Percentiles rank a stretch among this genome's conserved stretches.
Evolutionary conservation across 1,284 basidiomycete genomes (phyloP).

Genomic region (Leccinum cinnamomeum): DNA sequence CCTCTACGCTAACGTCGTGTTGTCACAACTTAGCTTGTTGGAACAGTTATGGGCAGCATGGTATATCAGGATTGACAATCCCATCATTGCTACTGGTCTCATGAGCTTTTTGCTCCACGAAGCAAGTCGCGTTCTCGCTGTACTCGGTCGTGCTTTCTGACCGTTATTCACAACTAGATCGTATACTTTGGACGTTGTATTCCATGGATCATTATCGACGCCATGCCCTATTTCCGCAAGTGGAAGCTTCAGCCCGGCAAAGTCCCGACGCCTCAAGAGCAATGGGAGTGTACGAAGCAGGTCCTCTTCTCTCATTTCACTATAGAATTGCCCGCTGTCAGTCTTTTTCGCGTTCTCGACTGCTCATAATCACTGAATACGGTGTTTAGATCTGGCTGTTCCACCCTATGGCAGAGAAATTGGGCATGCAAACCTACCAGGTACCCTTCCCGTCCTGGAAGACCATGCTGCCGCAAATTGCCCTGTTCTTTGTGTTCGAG

Average conservation of each 20-base stretch:
- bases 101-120: conserved; percentile 95
- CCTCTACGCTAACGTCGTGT: conserved; percentile 58
- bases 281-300: conserved; percentile 96
- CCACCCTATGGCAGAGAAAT: conserved; percentile 88
- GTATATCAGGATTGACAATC: conserved; percentile 89
- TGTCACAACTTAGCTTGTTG: conserved; percentile 67
- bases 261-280: conserved; percentile 76
- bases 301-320: conserved; percentile 97
- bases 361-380: not conserved
- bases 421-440: conserved; percentile 91
- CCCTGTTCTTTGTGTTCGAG: conserved; percentile 95
- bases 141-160: not conserved
- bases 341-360: conserved; percentile 26
- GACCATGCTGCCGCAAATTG: conserved; percentile 78
- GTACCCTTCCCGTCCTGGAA: conserved; percentile 84
- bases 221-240: conserved; percentile 89
- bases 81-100: conserved; percentile 90
- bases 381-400: conserved; percentile 85
- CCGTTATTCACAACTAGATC: conserved; percentile 47
- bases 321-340: conserved; percentile 86
- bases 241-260: conserved; percentile 96
- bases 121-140: conserved; percentile 47
- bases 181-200: conserved; percentile 97
- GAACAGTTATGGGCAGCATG: conserved; percentile 82
- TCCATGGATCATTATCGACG: conserved; percentile 96